Base-by-base conservation (phyloP, 768 basidiomycete species). In the Daedaleopsis nitida region DNA sequence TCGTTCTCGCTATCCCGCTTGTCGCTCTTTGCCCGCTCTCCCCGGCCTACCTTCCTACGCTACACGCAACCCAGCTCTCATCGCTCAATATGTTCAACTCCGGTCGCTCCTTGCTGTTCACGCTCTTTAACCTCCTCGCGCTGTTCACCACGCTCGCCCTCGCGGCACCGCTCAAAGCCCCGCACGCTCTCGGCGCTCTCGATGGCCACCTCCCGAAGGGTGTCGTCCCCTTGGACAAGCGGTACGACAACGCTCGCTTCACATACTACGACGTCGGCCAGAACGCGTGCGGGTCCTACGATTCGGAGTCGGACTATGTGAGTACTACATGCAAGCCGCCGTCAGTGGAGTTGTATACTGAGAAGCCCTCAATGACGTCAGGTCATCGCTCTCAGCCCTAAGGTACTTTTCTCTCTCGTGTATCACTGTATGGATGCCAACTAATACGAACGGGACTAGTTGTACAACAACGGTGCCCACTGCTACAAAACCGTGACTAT, bases 401-500 rank as follows among this genome's bases (percentile, higher is more conserved):
- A 49, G 35, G 73, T 74, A 64, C 65, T 61, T 47, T n/a, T 14
- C 14, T 16, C 1, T n/a, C 21, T 48, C 45, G n/a, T n/a, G 38
- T 42, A 19, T 1, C 39, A 14, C n/a, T 10, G 19, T 32, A 7
- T 5, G 9, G 13, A 16, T 35, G 42, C 52, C n/a, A 57, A 32
- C 10, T 50, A 10, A 16, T 9, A 1, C 21, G 27, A 32, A 32
- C 27, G 58, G n/a, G n/a, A 1, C n/a, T 70, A 87, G 85, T 83
- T 88, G 82, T 91, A 73, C 74, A 78, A 74, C 35, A 65, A 71
- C 42, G 80, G 80, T n/a, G 75, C 67, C 55, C 69, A 83, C 64
- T 93, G 91, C 68, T 83, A 75, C 72, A 76, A 87, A 74, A 73
- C 59, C 57, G 86, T 94, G 66, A 84, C 81, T 23, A 86, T 94